Evolutionary conservation across 2,329 filamentous ascomycete genomes (phyloP), one percentile per base, ranked within the genome.

Genomic region (Hymenoscyphus repandus): DNA sequence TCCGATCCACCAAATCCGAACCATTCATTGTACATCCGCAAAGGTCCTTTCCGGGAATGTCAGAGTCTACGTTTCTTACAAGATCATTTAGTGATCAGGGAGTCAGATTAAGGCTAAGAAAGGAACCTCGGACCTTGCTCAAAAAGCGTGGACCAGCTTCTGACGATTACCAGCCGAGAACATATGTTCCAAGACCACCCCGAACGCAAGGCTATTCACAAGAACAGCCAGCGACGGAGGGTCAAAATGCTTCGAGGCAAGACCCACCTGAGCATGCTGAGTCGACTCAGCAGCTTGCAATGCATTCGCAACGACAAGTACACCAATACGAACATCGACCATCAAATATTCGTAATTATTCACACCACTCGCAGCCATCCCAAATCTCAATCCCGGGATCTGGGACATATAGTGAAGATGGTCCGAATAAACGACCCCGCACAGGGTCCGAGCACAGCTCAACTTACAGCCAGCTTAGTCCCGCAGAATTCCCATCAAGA

Each of bases 31-130:
- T 79, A 60, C 75, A 74, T 58, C 68, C 77, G 2, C 70, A 79
- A 27, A 91, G 90, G 67, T 82, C 82, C 49, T 93, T 89, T 64
- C 83, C 84, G 10, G 88, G 90, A 32, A 85, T 93, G 79, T 76
- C 80, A 41, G 87, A 92, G 67, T 95, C 89, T 1, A 93, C 89
- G 0, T 82, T 84, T 58, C 71, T 95, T 39, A 93, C 90, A 1
- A 79, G 88, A 46, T 83, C 86, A 0, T 92, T 96, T 67, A 87
- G 86, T 57, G 90, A 95, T 61, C 90, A 95, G 66, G 90, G 90
- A 7, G 88, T 95, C 12, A 84, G 89, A 46, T 72, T 96, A 31
- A 79, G 90, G 47, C 76, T 95, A 42, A 82, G 90, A 49, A 95
- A 95, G 66, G 90, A 95, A 67, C 86, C 88, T 40, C 77, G 88